phyloP scores from a whole-genome alignment of 108 stramenopile genomes.

The Skeletonema costatum region DNA sequence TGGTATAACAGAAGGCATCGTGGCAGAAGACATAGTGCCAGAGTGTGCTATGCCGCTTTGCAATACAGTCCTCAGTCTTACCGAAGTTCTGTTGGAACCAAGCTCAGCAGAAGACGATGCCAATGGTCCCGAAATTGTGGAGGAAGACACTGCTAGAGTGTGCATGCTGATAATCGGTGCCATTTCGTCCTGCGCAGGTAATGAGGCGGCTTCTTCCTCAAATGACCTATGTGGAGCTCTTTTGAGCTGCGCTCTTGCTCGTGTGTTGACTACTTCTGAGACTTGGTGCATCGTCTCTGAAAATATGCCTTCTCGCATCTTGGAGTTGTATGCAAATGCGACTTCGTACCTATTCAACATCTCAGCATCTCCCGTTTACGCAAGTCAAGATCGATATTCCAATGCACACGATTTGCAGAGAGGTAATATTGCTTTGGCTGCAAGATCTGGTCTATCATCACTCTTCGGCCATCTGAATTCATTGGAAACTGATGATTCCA shows the following conservation, averaged over 20 bases:
- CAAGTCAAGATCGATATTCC: constrained; percentile 5
- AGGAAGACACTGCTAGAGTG: constrained; percentile 42
- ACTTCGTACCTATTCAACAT: constrained; percentile 31
- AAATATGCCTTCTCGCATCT: constrained; percentile 27
- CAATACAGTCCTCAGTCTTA: constrained; percentile 37
- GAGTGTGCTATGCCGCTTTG: constrained; percentile 42
- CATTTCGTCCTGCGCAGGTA: constrained; percentile 35
- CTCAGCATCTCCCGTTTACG: constrained; percentile 12
- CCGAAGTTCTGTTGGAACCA: constrained; percentile 31
- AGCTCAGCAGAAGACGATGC: not conserved
- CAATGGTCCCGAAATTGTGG: constrained; percentile 21
- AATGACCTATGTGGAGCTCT: constrained; percentile 16
- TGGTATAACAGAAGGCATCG: not conserved
- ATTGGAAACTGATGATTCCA: constrained; percentile 10
- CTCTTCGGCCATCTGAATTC: constrained; percentile 34
- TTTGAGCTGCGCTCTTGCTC: constrained; percentile 42
- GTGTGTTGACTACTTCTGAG: constrained; percentile 21
- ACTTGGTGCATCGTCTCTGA: constrained; percentile 18
- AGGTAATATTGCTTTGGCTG: constrained; percentile 38
- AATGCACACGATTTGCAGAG: constrained; percentile 17
- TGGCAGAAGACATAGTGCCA: constrained; percentile 12
- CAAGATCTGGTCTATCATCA: constrained; percentile 45
- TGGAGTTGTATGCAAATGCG: constrained; percentile 47
- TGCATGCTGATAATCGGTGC: constrained; percentile 28
- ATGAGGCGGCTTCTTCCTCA: constrained; percentile 1